These are phyloP conservation scores for Euryodendron excelsum DNA, from an alignment of 148 eudicot genomes.

Conservation along the genomic window DNA sequence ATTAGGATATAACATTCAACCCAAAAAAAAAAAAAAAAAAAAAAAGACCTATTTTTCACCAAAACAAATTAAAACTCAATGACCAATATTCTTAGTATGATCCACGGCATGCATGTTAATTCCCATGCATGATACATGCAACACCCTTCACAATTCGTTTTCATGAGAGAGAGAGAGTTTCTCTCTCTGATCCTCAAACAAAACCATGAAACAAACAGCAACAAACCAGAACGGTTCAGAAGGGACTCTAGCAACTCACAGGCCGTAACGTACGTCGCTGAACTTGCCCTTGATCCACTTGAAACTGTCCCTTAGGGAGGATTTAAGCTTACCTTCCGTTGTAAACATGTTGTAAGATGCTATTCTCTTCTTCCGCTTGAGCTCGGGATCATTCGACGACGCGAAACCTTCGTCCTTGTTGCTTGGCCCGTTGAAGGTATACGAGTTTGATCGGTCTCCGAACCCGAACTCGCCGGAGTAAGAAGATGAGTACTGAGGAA, in stretches of 20 bases:
- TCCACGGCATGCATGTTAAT: background rate
- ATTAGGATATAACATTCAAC: background rate
- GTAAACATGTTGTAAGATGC: constrained; percentile 70
- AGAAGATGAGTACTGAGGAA: constrained; percentile 40
- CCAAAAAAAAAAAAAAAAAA: background rate
- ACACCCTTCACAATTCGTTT: too few species aligned
- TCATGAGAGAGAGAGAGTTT: too few species aligned
- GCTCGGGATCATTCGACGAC: constrained; percentile 36
- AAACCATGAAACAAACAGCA: background rate
- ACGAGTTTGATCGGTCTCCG: constrained; percentile 34
- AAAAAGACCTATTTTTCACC: background rate
- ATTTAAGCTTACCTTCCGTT: constrained; percentile 61
- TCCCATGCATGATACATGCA: too few species aligned
- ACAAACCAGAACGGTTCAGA: too few species aligned
- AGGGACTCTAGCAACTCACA: too few species aligned
- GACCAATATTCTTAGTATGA: background rate
- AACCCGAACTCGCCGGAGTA: constrained; percentile 32
- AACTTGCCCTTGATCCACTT: constrained; percentile 72
- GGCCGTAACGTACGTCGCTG: constrained; percentile 11
- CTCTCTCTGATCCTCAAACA: too few species aligned
- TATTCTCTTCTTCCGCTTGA: constrained; percentile 68
- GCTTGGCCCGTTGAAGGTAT: constrained; percentile 57
- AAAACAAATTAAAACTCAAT: background rate
- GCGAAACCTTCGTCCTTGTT: constrained; percentile 25
- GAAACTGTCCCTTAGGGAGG: constrained; percentile 54